Percentiles rank a stretch among this genome's conserved stretches.
These are phyloP conservation scores for Urtica urens DNA, from an alignment of 306 rosid genomes.

Conservation along the genomic window DNA sequence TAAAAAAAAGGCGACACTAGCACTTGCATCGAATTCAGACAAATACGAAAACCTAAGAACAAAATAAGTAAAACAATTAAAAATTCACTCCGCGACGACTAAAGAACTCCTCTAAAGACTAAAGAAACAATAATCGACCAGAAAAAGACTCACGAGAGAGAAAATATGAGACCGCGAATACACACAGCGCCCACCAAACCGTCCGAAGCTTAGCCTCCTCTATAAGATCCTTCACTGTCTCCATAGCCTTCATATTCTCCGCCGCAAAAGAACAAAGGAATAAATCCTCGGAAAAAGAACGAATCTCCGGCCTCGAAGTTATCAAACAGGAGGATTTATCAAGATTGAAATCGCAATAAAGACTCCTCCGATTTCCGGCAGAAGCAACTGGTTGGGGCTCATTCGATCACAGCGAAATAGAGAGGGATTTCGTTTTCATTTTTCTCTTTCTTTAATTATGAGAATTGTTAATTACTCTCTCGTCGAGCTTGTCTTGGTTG, in stretches of 20 bases:
- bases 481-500: too few relatives aligned
- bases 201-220: conserved; percentile 69
- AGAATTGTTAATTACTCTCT: not conserved
- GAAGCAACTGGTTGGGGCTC: not conserved
- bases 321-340: too few relatives aligned
- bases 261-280: conserved; percentile 3
- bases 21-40: not conserved
- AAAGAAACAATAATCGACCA: not conserved
- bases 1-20: too few relatives aligned
- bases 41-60: not conserved
- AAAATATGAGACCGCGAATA: conserved; percentile 67
- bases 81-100: not conserved
- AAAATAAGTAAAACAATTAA: not conserved
- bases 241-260: conserved; percentile 45
- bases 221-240: conserved; percentile 63
- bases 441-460: not conserved
- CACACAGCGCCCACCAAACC: conserved; percentile 84
- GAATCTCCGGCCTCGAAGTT: conserved; percentile 3
- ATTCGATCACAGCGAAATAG: not conserved
- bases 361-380: conserved; percentile 8
- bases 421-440: not conserved
- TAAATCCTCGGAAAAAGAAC: conserved; percentile 3
- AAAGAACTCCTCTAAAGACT: not conserved
- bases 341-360: conserved; percentile 5
- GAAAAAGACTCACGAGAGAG: conserved; percentile 44